Base-by-base conservation (phyloP, 2,329 filamentous ascomycete species). In the Aureobasidium sp. region DNA sequence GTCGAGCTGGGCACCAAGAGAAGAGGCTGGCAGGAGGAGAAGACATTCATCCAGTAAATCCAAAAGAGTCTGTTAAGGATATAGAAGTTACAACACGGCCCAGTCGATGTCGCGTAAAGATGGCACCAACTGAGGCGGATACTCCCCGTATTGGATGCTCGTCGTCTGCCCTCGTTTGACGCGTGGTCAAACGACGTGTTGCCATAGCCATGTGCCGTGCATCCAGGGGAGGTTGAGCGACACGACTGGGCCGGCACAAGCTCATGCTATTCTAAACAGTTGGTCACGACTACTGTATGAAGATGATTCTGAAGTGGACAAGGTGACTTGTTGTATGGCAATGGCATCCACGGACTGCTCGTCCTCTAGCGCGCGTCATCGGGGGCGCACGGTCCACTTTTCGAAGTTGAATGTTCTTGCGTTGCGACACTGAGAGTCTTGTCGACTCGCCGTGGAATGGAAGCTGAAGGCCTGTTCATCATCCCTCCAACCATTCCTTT, bases 1-100 rank as follows among this genome's bases (percentile, higher is more conserved):
- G 94, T 99, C 37, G 94, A 99, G 81, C 83, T 99, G 80, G 92
- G 89, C 6, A 83, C 89, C 20, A 97, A 96, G 86, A 85, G 89
- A 73, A 88, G 81, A 75, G 87, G 86, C 56, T 97, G 92, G 93
- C 83, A 84, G 2, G 84, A 87, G 65, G 92, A 92, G 48, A 82
- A 77, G 72, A 58, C 41, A 17, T 79, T 84, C 68, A 71, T 80
- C 58, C 77, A 79, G 45, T 80, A 69, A 25, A 45, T 9, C 15
- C n/a, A 47, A 29, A 51, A 31, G 52, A 31, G 42, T 27, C 29
- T 20, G 45, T 31, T 49, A 22, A 25, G 36, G 36, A 60, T 22
- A 48, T 44, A 57, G 39, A 45, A 34, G 37, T 36, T 36, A 34
- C 14, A n/a, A 55, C 5, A 27, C 31, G 20, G 22, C 37, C 41